Percentiles rank a stretch among this genome's conserved stretches.
Conservation (phyloP, 169 alveolate species). For the Neospora caninum region DNA sequence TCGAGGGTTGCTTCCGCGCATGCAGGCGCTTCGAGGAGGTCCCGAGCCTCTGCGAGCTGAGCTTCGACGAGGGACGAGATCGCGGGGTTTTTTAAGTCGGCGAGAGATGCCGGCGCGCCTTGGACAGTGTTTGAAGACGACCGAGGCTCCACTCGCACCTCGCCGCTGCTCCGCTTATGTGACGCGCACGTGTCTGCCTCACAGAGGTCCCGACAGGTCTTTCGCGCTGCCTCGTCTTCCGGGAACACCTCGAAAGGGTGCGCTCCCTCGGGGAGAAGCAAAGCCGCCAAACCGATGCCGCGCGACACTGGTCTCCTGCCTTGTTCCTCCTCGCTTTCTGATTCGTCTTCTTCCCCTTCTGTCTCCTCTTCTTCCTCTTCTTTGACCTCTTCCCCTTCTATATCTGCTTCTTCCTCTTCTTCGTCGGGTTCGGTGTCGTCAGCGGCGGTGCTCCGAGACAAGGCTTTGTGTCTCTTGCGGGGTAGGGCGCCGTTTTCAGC, state of each 20-base stretch:
- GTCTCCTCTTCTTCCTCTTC: background rate
- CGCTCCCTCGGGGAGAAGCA: background rate
- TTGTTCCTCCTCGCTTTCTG: background rate
- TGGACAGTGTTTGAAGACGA: background rate
- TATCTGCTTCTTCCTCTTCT: background rate
- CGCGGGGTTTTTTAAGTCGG: background rate
- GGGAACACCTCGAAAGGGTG: background rate
- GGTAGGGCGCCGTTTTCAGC: background rate
- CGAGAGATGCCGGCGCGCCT: background rate
- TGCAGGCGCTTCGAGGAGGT: slow-evolving; percentile 7
- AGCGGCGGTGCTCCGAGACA: background rate
- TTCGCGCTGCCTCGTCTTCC: background rate
- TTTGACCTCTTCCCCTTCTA: background rate
- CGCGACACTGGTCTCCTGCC: background rate
- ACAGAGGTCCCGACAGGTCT: too few species aligned
- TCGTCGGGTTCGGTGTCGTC: background rate
- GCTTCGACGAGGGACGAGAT: background rate
- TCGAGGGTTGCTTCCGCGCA: background rate
- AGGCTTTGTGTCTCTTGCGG: background rate
- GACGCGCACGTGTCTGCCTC: too few species aligned
- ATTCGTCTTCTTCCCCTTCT: background rate
- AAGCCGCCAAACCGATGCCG: background rate
- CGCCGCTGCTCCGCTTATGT: background rate
- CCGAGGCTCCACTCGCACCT: background rate
- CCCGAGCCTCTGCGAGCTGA: background rate